Evolutionary conservation across 441 rosid genomes (phyloP), one percentile per base, ranked within the genome.

Genomic region (Mallotus japonicus): DNA sequence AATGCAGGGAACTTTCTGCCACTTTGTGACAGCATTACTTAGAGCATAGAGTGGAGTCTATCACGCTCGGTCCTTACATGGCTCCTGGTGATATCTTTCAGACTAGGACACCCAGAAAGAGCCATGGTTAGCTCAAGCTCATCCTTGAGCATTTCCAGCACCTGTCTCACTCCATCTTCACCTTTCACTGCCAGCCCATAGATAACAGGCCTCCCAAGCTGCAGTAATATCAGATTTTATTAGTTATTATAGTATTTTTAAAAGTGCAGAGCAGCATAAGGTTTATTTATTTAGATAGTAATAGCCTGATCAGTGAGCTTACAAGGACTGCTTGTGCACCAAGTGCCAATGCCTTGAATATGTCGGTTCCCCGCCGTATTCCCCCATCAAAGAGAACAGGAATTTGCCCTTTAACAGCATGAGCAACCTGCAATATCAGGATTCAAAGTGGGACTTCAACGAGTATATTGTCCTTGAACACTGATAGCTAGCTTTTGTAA

Each of bases 321-420:
- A 89, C 96, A 65, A 93, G 91, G 61, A 93, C 89, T 74, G 92
- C 91, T 79, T 87, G 85, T 37, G 92, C 98, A 44, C 97, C 97
- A 1, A 93, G 91, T 34, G 93, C 95, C 74, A 93, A 77, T 1
- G 98, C 96, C 79, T 93, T 92, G 87, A 95, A 90, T 78, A 95
- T 83, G 76, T 95, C 93, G 0, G 97, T 88, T 74, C 97, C 99
- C 96, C 32, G 87, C 72, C 96, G 75, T 8, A 91, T 80, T 76
- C 98, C 98, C 62, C 97, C 99, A 82, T 95, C 97, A 55, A 91
- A 28, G 20, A 93, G 83, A 58, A 91, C 92, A 0, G 92, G 95
- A 76, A 91, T 75, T 76, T 74, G 88, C 58, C 97, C 90, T 79
- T 72, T 44, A 56, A 93, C 92, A 62, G 82, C 92, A 0, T 81